Conservation (phyloP, 148 eudicot genomes). For the Selenicereus undatus region DNA sequence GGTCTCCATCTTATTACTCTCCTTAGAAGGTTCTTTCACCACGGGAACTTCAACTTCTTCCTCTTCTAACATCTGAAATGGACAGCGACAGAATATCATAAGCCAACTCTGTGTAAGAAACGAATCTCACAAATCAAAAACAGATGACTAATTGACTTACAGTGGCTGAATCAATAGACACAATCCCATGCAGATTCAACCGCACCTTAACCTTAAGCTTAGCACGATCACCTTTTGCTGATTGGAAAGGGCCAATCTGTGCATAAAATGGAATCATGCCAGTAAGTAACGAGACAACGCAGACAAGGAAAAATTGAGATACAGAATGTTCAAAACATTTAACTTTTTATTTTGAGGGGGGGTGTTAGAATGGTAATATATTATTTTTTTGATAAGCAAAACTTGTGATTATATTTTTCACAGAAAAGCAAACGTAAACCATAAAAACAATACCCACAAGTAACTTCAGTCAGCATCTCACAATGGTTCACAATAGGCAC, state of each 20-base stretch:
- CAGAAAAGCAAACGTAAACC: background rate
- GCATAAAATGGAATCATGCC: background rate
- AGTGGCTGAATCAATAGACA: constrained; percentile 73
- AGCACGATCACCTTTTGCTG: constrained; percentile 61
- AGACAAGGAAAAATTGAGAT: background rate
- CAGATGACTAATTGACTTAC: constrained; percentile 39
- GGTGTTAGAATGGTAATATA: too few relatives aligned
- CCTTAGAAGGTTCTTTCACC: constrained; percentile 30
- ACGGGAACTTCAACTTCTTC: constrained; percentile 83
- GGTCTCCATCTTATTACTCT: constrained; percentile 65
- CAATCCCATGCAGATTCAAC: constrained; percentile 74
- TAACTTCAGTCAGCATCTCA: background rate
- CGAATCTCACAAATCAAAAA: background rate
- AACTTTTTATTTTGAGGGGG: too few relatives aligned
- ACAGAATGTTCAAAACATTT: background rate
- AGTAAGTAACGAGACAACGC: background rate
- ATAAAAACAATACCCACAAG: background rate
- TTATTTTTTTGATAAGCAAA: background rate
- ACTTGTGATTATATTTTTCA: background rate
- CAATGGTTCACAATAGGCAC: background rate
- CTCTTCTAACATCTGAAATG: constrained; percentile 75
- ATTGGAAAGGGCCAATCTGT: constrained; percentile 89
- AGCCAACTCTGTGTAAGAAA: background rate
- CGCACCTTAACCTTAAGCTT: constrained; percentile 81
- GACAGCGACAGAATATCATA: background rate